Percentiles rank a stretch among this genome's conserved stretches.
These are phyloP conservation scores for Brassica balearica DNA, from an alignment of 441 rosid genomes.

Conservation along the genomic window DNA sequence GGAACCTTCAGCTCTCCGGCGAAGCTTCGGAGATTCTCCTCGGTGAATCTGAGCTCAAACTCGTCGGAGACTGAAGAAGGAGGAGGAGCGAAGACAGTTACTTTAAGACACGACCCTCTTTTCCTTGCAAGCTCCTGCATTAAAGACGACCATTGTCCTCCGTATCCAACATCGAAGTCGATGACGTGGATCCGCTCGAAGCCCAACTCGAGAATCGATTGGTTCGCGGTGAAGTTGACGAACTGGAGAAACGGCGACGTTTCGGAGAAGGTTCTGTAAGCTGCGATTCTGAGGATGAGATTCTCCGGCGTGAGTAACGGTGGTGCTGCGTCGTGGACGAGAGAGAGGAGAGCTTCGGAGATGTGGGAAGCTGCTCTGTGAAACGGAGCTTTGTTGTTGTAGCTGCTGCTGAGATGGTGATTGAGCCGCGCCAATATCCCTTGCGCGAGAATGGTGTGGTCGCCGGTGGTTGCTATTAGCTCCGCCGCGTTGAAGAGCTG, in stretches of 20 bases:
- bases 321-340: constrained; percentile 45
- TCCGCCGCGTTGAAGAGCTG: constrained; percentile 75
- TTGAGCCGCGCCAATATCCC: constrained; percentile 99
- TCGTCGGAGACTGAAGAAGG: constrained; percentile 54
- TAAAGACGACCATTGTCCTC: constrained; percentile 85
- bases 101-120: constrained; percentile 54
- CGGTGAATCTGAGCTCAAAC: constrained; percentile 62
- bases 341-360: constrained; percentile 73
- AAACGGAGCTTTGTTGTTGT: constrained; percentile 63
- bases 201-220: constrained; percentile 67
- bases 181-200: constrained; percentile 60
- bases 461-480: constrained; percentile 51
- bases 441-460: constrained; percentile 88
- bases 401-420: constrained; percentile 60
- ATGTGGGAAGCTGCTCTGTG: constrained; percentile 80
- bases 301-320: constrained; percentile 49
- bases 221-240: constrained; percentile 75
- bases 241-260: constrained; percentile 72
- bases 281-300: constrained; percentile 64
- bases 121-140: constrained; percentile 70
- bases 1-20: constrained; percentile 62
- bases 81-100: constrained; percentile 64
- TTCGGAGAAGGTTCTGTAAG: constrained; percentile 72
- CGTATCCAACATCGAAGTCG: constrained; percentile 74
- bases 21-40: constrained; percentile 61